Evolutionary conservation across 805 yeast genomes (phyloP).

Genomic region (Saccharomycopsis capsularis): DNA sequence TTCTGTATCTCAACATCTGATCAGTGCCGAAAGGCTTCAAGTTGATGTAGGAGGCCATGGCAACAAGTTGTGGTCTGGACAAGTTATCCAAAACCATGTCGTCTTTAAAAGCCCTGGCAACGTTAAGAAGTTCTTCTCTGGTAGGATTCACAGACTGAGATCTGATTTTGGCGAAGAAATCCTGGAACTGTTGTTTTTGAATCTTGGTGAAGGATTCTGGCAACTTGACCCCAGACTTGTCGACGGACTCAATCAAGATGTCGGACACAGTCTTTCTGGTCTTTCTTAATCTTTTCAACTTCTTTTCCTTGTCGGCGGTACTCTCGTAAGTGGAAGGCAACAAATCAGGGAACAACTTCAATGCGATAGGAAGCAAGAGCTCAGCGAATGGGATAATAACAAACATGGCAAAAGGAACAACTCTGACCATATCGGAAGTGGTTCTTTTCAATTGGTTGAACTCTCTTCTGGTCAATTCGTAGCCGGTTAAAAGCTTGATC

Average conservation of each 20-base stretch:
- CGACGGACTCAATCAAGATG: slow-evolving; percentile 58
- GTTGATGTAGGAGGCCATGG: slow-evolving; percentile 88
- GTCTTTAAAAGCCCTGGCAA: slow-evolving; percentile 87
- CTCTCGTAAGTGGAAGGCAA: slow-evolving; percentile 90
- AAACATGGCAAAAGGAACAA: slow-evolving; percentile 91
- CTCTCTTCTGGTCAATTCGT: slow-evolving; percentile 87
- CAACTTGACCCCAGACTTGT: slow-evolving; percentile 60
- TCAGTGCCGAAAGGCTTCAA: slow-evolving; percentile 92
- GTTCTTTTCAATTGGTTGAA: slow-evolving; percentile 83
- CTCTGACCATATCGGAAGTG: slow-evolving; percentile 71
- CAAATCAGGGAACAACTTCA: slow-evolving; percentile 87
- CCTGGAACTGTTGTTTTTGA: slow-evolving; percentile 72
- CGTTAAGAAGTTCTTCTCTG: slow-evolving; percentile 65
- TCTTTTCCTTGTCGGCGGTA: slow-evolving; percentile 51
- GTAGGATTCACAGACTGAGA: slow-evolving; percentile 54
- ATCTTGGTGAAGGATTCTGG: slow-evolving; percentile 53
- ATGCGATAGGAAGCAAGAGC: slow-evolving; percentile 77
- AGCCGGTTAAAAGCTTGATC: slow-evolving; percentile 79
- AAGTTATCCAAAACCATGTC: slow-evolving; percentile 89
- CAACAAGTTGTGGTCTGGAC: slow-evolving; percentile 84
- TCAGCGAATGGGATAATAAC: slow-evolving; percentile 92
- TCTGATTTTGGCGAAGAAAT: slow-evolving; percentile 69
- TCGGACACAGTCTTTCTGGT: slow-evolving; percentile 59
- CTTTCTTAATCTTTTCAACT: slow-evolving; percentile 46
- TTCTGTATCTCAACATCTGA: slow-evolving; percentile 82